phyloP scores from a whole-genome alignment of 1,139 yeast genomes.

The Arxiozyma heterogenica region DNA sequence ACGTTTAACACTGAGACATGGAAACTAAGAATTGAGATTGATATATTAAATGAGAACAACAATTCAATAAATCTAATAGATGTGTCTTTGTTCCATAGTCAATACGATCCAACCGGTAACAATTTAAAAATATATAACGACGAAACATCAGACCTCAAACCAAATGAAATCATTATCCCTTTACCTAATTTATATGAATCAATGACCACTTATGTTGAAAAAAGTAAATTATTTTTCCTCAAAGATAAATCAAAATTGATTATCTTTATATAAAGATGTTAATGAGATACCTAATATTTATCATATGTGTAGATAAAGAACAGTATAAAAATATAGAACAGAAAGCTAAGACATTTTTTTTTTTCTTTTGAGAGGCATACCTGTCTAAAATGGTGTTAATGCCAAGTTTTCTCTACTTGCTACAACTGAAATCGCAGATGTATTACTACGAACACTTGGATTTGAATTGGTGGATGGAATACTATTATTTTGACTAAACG shows the following conservation, averaged over 20 bases:
- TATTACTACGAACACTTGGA: not conserved
- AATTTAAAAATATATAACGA: constrained; percentile 14
- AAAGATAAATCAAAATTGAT: constrained; percentile 13
- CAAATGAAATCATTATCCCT: constrained; percentile 16
- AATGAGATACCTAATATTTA: too few relatives aligned
- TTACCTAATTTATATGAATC: constrained; percentile 18
- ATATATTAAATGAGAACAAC: constrained; percentile 7
- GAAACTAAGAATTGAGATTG: constrained; percentile 22
- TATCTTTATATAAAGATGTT: constrained; percentile 16
- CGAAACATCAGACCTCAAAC: constrained; percentile 10
- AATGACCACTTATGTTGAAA: constrained; percentile 2
- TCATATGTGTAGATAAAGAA: not conserved
- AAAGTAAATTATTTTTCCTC: constrained; percentile 16
- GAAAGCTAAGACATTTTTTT: too few relatives aligned
- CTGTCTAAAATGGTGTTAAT: constrained; percentile 8
- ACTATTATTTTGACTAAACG: not conserved
- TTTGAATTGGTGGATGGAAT: not conserved
- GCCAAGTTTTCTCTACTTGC: constrained; percentile 14
- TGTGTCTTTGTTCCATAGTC: constrained; percentile 7
- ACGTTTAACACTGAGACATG: constrained; percentile 11
- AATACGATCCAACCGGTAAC: constrained; percentile 14
- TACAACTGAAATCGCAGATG: constrained; percentile 4
- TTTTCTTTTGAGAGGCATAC: not conserved
- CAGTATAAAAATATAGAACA: not conserved
- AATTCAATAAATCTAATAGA: not conserved